Conservation (phyloP, 2,329 filamentous ascomycete genomes). For the Lecanicillium sp. region DNA sequence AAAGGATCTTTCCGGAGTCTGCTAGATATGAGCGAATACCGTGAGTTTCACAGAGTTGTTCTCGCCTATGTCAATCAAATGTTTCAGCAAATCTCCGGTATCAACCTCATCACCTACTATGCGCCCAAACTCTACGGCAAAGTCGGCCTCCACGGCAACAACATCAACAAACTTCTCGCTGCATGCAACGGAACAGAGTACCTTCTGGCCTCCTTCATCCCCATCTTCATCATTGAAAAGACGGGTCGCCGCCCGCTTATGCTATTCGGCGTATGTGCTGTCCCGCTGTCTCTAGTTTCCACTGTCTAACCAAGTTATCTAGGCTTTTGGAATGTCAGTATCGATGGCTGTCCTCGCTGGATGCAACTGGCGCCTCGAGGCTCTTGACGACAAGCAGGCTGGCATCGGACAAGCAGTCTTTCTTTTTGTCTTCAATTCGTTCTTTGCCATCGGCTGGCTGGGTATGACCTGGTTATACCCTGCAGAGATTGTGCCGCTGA, state of each 20-base stretch:
- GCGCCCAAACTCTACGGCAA: constrained; percentile 17
- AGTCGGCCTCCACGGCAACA: constrained; percentile 11
- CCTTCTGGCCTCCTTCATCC: constrained; percentile 14
- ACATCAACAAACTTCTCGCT: constrained; percentile 14
- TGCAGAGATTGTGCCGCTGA: constrained; percentile 42
- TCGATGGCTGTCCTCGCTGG: constrained; percentile 14
- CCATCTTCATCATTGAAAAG: constrained; percentile 11
- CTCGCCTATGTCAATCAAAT: constrained; percentile 53
- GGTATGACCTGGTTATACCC: constrained; percentile 53
- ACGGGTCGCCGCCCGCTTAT: constrained; percentile 6
- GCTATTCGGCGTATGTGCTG: constrained; percentile 9
- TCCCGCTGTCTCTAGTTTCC: constrained; percentile 1
- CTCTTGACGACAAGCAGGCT: constrained; percentile 3
- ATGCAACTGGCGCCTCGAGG: constrained; percentile 6
- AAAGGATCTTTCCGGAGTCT: constrained; percentile 49
- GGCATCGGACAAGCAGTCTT: constrained; percentile 28
- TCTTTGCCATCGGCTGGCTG: constrained; percentile 57
- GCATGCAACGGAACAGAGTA: constrained; percentile 21
- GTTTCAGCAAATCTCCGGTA: constrained; percentile 35
- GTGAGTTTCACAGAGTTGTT: constrained; percentile 49
- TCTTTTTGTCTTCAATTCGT: constrained; percentile 60
- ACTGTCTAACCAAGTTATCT: not conserved
- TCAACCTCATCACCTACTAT: constrained; percentile 27
- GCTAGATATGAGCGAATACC: constrained; percentile 52
- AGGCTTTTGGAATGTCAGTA: constrained; percentile 10